Evolutionary conservation across 805 yeast genomes (phyloP).

Genomic region (Candida corydali): DNA sequence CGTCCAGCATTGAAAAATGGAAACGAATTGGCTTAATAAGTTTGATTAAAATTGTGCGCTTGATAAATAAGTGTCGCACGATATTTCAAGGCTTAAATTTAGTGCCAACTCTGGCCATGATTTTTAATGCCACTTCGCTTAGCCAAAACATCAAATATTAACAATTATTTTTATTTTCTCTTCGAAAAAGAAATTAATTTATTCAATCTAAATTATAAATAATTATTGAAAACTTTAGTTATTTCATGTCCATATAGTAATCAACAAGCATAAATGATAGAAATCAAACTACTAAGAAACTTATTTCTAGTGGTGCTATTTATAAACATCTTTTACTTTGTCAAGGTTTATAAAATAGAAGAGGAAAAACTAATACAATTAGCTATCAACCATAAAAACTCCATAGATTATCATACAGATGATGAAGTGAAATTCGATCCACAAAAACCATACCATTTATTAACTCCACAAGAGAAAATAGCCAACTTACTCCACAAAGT

Average conservation of each 20-base stretch:
- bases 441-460: constrained; percentile 14
- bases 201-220: too few relatives aligned
- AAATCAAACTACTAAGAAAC: constrained; percentile 13
- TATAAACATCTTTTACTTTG: constrained; percentile 18
- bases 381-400: constrained; percentile 12
- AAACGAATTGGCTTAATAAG: too few relatives aligned
- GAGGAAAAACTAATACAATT: constrained; percentile 15
- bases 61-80: too few relatives aligned
- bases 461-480: constrained; percentile 16
- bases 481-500: constrained; percentile 17
- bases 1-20: too few relatives aligned
- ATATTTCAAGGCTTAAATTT: too few relatives aligned
- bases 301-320: constrained; percentile 17
- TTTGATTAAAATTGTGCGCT: too few relatives aligned
- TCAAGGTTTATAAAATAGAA: constrained; percentile 15
- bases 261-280: constrained; percentile 12
- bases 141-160: too few relatives aligned
- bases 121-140: too few relatives aligned
- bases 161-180: too few relatives aligned
- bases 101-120: too few relatives aligned
- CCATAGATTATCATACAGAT: constrained; percentile 17
- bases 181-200: too few relatives aligned
- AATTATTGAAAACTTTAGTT: too few relatives aligned
- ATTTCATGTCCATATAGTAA: background rate
- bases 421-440: constrained; percentile 15